A percentile compares a stretch with the other conserved stretches of the same genome.
These are phyloP conservation scores for apple (Malus domestica) DNA, from an alignment of 306 rosid genomes.

Conservation along the genomic window DNA sequence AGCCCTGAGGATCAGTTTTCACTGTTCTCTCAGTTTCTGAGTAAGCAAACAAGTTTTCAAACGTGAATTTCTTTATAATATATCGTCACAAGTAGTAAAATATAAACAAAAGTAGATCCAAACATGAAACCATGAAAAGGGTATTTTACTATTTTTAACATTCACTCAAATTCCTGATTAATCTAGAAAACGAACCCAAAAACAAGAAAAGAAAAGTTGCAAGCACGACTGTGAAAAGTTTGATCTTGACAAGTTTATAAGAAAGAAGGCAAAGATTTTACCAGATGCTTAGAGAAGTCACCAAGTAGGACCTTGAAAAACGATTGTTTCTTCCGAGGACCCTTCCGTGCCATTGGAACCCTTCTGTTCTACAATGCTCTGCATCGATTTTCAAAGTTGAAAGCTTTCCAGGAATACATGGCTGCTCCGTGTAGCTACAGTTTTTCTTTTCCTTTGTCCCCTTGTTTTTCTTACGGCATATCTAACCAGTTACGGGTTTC, in stretches of 20 bases:
- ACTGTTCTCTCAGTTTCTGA: background rate
- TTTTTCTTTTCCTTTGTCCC: no score
- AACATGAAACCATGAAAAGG: background rate
- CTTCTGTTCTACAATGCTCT: background rate
- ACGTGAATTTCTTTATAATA: background rate
- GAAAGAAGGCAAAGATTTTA: background rate
- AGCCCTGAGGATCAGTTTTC: background rate
- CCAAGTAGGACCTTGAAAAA: conserved; percentile 4
- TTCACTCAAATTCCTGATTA: background rate
- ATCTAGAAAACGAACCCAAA: background rate
- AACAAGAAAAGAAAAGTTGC: background rate
- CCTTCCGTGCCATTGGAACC: background rate
- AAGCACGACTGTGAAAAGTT: background rate
- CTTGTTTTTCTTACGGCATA: no score
- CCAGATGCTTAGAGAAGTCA: conserved; percentile 1
- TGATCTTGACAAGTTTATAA: background rate
- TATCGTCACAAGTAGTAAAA: background rate
- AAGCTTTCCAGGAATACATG: background rate
- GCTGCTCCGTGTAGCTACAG: background rate
- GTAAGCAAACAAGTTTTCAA: background rate
- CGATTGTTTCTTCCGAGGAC: background rate
- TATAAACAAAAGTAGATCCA: background rate
- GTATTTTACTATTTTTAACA: background rate
- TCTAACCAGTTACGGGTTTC: no score
- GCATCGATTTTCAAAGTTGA: background rate